phyloP scores from a whole-genome alignment of 345 rosid species.

The Dipteronia dyeriana region DNA sequence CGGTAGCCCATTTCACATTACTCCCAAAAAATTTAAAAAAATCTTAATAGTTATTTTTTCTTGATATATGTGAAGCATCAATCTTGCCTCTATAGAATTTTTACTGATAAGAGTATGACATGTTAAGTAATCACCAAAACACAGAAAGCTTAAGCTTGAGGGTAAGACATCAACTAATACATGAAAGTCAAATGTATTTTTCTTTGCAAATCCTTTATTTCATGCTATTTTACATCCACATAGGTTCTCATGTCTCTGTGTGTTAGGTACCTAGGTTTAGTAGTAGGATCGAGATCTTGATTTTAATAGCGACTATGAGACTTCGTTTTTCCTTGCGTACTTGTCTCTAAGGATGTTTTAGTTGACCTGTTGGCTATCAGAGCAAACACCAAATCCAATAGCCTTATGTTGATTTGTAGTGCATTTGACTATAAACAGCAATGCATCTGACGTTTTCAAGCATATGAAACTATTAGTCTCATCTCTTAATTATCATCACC shows the following conservation, averaged over 20 bases:
- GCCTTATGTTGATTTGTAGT: not conserved
- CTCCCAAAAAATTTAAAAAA: too few species aligned
- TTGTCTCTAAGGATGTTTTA: not conserved
- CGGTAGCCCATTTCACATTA: not conserved
- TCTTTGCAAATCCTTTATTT: too few species aligned
- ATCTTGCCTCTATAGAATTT: not conserved
- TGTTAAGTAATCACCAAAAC: not conserved
- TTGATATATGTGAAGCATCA: not conserved
- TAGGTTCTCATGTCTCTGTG: not conserved
- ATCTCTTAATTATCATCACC: not conserved
- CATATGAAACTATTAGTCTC: not conserved
- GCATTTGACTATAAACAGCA: not conserved
- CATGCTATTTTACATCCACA: not conserved
- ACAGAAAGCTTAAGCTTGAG: not conserved
- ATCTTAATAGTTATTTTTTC: not conserved
- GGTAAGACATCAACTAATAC: not conserved
- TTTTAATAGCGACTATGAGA: not conserved
- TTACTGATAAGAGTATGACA: too few species aligned
- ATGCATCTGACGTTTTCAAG: not conserved
- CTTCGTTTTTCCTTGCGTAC: not conserved
- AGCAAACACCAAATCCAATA: not conserved
- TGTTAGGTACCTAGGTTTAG: not conserved
- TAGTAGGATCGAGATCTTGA: not conserved
- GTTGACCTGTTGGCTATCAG: not conserved
- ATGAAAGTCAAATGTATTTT: too few species aligned